phyloP scores from a whole-genome alignment of 768 basidiomycete genomes.

The Boletus eberwhitei region DNA sequence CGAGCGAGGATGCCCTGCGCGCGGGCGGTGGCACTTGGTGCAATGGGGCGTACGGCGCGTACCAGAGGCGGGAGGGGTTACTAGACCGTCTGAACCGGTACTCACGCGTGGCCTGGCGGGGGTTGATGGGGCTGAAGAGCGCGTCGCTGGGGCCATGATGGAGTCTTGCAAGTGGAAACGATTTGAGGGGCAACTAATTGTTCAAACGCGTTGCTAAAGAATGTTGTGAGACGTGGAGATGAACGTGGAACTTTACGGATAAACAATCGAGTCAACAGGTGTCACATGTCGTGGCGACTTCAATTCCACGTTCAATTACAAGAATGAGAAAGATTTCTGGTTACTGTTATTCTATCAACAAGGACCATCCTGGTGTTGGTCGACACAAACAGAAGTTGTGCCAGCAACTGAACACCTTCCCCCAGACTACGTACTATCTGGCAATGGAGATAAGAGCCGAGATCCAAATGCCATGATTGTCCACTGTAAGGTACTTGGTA shows the following conservation, averaged over 20 bases:
- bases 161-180: background rate
- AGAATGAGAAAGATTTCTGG: background rate
- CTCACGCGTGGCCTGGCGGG: constrained; percentile 21
- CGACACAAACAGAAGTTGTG: too few relatives aligned
- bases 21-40: constrained; percentile 51
- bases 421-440: background rate
- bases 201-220: background rate
- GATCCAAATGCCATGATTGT: too few relatives aligned
- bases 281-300: background rate
- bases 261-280: background rate
- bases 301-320: background rate
- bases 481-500: background rate
- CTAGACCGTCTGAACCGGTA: background rate
- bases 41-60: constrained; percentile 54
- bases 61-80: constrained; percentile 35
- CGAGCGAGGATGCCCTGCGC: constrained; percentile 58
- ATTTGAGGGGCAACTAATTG: background rate
- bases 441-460: background rate
- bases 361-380: too few relatives aligned
- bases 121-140: constrained; percentile 32
- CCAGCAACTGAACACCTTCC: background rate
- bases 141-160: constrained; percentile 26
- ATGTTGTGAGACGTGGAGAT: background rate
- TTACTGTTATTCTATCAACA: background rate
- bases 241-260: background rate